phyloP scores from a whole-genome alignment of 176 grass and related monocot species.

The Avena eriantha region DNA sequence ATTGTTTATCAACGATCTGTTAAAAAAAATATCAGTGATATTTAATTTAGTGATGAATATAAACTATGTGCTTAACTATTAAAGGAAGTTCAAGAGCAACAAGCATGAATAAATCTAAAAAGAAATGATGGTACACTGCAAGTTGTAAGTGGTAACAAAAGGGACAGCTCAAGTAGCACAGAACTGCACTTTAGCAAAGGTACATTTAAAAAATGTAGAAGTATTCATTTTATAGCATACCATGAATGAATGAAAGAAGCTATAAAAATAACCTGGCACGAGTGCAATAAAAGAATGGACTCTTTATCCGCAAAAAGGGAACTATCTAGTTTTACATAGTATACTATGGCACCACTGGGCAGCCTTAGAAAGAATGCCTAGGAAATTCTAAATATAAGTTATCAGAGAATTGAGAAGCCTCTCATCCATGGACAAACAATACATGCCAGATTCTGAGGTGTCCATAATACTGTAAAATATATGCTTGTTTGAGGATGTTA shows the following conservation, averaged over 20 bases:
- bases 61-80: slow-evolving; percentile 15
- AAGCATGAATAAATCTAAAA: slow-evolving; percentile 31
- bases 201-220: not conserved
- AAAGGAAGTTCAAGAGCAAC: slow-evolving; percentile 23
- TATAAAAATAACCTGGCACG: not conserved
- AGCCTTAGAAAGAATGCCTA: not conserved
- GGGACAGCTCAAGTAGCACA: not conserved
- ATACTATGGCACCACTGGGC: slow-evolving; percentile 9
- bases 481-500: not conserved
- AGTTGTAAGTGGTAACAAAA: slow-evolving; percentile 16
- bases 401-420: not conserved
- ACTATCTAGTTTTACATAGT: slow-evolving; percentile 5
- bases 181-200: not conserved
- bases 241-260: not conserved
- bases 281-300: slow-evolving; percentile 2
- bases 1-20: slow-evolving; percentile 56
- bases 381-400: not conserved
- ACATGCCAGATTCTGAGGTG: not conserved
- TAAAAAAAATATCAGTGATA: not conserved
- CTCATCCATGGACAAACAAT: not conserved
- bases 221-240: slow-evolving; percentile 12
- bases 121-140: slow-evolving; percentile 1
- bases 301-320: not conserved
- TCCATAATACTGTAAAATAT: not conserved
- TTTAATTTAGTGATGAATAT: slow-evolving; percentile 20